These are phyloP conservation scores for Usnea hakonensis DNA, from an alignment of 495 filamentous ascomycete genomes.

Conservation along the genomic window DNA sequence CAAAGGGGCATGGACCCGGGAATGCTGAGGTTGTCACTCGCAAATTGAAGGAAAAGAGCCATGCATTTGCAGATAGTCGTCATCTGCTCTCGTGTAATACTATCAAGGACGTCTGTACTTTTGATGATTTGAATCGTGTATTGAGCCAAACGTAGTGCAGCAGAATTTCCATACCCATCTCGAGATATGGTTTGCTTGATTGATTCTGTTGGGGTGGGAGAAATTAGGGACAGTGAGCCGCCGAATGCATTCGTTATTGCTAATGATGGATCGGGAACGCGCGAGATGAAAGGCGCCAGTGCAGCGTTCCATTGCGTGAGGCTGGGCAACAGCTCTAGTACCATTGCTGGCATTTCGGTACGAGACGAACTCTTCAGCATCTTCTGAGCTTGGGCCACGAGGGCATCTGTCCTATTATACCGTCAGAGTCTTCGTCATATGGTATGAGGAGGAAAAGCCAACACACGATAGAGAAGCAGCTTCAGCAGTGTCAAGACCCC, in stretches of 20 bases:
- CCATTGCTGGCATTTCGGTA: slow-evolving; percentile 27
- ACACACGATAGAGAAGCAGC: slow-evolving; percentile 43
- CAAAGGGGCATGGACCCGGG: slow-evolving; percentile 50
- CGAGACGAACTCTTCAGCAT: slow-evolving; percentile 37
- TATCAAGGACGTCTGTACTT: slow-evolving; percentile 19
- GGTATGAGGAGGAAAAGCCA: slow-evolving; percentile 2
- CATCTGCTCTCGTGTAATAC: slow-evolving; percentile 13
- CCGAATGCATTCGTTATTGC: slow-evolving; percentile 64
- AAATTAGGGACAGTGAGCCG: slow-evolving; percentile 60
- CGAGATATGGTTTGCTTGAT: slow-evolving; percentile 32
- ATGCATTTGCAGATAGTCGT: slow-evolving; percentile 35
- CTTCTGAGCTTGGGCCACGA: slow-evolving; percentile 47
- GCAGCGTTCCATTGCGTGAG: slow-evolving; percentile 41
- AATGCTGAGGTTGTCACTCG: slow-evolving; percentile 57
- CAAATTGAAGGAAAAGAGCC: slow-evolving; percentile 48
- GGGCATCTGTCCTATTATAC: slow-evolving; percentile 41
- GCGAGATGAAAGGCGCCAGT: slow-evolving; percentile 52
- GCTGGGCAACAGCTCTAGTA: slow-evolving; percentile 43
- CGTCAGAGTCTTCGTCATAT: slow-evolving; percentile 11
- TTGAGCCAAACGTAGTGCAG: slow-evolving; percentile 62
- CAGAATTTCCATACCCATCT: slow-evolving; percentile 62
- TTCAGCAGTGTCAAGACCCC: slow-evolving; percentile 43
- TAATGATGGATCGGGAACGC: slow-evolving; percentile 51
- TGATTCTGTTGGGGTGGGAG: slow-evolving; percentile 23
- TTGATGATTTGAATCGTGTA: slow-evolving; percentile 38